Base-by-base conservation (phyloP, 768 basidiomycete genomes). In the Filobasidium wieringae region DNA sequence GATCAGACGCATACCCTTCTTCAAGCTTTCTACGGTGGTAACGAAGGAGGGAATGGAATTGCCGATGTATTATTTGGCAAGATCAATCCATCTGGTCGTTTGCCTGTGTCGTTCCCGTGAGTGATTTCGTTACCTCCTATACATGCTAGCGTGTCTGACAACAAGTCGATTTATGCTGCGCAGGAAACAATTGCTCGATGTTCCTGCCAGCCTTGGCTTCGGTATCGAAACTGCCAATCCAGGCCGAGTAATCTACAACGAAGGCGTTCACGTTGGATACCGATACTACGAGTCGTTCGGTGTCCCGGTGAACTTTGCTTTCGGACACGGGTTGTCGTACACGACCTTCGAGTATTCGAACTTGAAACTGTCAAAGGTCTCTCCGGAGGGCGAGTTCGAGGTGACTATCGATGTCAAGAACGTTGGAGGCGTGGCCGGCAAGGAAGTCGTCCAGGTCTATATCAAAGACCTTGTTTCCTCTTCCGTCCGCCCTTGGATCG, bases 11-110 rank as follows among this genome's bases (percentile, higher is more conserved):
- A 37, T 17, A 60, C 59, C 7, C 8, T 55, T n/a, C 47, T 88
- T 15, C 88, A 91, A 57, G 78, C 86, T 0, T 90, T 86, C 86
- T 89, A 88, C 67, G 80, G 87, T 36, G 88, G 88, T 7, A 88
- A 89, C 67, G 81, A 85, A 4, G 55, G 53, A 19, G 64, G 64
- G 9, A 82, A 82, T 66, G 81, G 81, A 0, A 79, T 84, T 55
- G 80, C 81, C n/a, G 83, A 85, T 67, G 76, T 84, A 15, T 53
- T 84, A 24, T 82, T 78, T 63, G 84, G 83, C 31, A 76, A 74
- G 43, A 76, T 83, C 53, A 84, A 85, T 63, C 83, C 83, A 2
- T 72, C 77, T 51, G 82, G 81, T 5, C 77, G 80, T n/a, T 76
- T 85, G 31, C 80, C 83, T 5, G 70, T 84, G 57, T 80, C 82